Evolutionary conservation across 2,329 filamentous ascomycete genomes (phyloP), one percentile per base, ranked within the genome.

Genomic region (Xylaria multiplex): DNA sequence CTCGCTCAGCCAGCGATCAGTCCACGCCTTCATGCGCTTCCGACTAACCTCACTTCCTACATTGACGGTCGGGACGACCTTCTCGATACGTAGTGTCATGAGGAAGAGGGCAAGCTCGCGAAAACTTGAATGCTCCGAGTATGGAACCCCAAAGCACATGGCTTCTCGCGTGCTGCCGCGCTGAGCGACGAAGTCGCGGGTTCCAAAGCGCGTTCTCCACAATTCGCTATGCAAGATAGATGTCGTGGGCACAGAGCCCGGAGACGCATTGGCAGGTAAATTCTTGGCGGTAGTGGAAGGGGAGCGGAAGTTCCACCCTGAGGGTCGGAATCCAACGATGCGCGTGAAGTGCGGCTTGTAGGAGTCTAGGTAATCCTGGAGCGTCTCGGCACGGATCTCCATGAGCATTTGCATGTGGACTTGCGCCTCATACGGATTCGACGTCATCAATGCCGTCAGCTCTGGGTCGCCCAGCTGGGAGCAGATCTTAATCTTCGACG

Each of bases 321-420:
- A 95, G 0, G 96, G 96, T 0, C 94, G 87, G 79, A 99, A 97
- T 4, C 94, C 96, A 19, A 98, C 91, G 52, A 97, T 89, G 59
- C 92, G 90, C 14, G 89, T 89, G 77, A 98, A 99, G 71, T 93
- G 89, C 6, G 91, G 90, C 69, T 90, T 91, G 81, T 93, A 92
- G 42, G 87, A 85, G 72, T 90, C 88, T 6, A 98, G 86, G 74
- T 99, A 99, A 67, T 97, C 94, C 70, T 93, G 89, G 1, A 99
- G 84, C 0, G 95, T 97, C 71, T 97, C 94, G 40, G 93, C 90
- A 30, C 93, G 90, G 71, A 99, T 93, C 78, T 98, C 95, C 84
- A 96, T 96, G 9, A 99, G 84, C 73, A 92, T 93, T 73, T 97
- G 96, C 94, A 99, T 97, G 80, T 99, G 96, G 0, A 99, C 93